Conservation (phyloP, 208 protist species). For the Leishmania tarentolae region DNA sequence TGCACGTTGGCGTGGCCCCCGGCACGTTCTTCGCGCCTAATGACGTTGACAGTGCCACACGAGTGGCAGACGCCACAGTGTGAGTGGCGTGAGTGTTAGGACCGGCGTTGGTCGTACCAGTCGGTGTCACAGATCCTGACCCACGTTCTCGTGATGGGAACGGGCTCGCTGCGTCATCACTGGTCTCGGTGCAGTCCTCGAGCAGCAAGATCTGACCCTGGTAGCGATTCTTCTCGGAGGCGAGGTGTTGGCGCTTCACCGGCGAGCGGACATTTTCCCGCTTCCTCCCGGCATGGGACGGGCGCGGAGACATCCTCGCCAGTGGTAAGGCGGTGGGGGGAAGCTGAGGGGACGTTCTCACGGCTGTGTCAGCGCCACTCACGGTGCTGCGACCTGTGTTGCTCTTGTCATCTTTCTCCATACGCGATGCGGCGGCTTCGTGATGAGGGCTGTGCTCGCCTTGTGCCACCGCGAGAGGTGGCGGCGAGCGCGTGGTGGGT, state of each 20-base stretch:
- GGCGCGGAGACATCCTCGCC: not conserved
- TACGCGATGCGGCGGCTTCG: not conserved
- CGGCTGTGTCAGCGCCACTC: not conserved
- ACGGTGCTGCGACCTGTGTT: not conserved
- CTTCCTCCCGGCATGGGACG: not conserved
- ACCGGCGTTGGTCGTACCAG: not conserved
- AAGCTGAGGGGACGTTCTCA: not conserved
- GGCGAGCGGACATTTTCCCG: not conserved
- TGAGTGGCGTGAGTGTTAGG: not conserved
- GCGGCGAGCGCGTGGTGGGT: not conserved
- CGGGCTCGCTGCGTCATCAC: not conserved
- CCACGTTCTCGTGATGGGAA: not conserved
- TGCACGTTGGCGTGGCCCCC: not conserved
- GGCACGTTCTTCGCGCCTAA: not conserved
- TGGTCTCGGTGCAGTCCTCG: not conserved
- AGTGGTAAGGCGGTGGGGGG: not conserved
- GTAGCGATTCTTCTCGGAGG: not conserved
- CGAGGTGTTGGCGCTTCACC: not conserved
- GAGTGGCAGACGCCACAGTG: not conserved
- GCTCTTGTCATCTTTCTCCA: not conserved
- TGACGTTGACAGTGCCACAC: not conserved
- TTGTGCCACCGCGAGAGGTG: not conserved
- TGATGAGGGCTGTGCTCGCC: not conserved
- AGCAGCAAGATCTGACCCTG: constrained; percentile 8
- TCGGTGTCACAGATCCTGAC: not conserved